A percentile compares a stretch with the other conserved stretches of the same genome.
These are phyloP conservation scores for Daldinia concentrica DNA, from an alignment of 495 filamentous ascomycete genomes.

Conservation along the genomic window DNA sequence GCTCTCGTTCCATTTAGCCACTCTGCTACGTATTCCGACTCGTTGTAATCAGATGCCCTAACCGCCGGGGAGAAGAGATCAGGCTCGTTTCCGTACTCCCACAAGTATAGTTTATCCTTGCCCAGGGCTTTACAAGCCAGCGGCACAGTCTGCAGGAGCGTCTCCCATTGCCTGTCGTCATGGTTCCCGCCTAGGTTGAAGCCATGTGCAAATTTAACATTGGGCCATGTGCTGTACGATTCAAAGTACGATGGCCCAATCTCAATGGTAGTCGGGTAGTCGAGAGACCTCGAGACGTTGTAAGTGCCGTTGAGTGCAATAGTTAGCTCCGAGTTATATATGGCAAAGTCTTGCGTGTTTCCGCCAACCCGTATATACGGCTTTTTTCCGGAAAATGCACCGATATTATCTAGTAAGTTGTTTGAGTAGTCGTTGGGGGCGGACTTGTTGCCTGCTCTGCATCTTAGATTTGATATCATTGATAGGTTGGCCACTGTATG, in stretches of 20 bases:
- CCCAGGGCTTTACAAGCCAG: conserved; percentile 68
- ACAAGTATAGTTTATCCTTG: conserved; percentile 60
- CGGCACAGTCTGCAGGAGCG: conserved; percentile 63
- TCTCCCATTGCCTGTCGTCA: conserved; percentile 58
- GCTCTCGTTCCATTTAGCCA: conserved; percentile 66
- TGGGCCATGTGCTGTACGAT: conserved; percentile 67
- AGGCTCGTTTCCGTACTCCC: conserved; percentile 75
- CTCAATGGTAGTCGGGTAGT: conserved; percentile 69
- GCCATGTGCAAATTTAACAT: conserved; percentile 67
- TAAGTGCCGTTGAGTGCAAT: conserved; percentile 64
- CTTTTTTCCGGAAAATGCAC: conserved; percentile 57
- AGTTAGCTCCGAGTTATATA: conserved; percentile 65
- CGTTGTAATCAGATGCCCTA: conserved; percentile 64
- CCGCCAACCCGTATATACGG: conserved; percentile 69
- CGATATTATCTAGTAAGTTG: conserved; percentile 64
- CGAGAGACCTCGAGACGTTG: conserved; percentile 58
- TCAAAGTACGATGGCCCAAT: conserved; percentile 74
- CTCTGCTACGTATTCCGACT: conserved; percentile 66
- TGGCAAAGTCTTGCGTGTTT: conserved; percentile 70
- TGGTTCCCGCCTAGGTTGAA: conserved; percentile 70
- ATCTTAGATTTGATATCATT: conserved; percentile 5
- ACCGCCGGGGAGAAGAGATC: conserved; percentile 68
- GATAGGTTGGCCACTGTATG: neutral
- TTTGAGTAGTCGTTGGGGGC: conserved; percentile 66
- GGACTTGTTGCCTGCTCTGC: conserved; percentile 54